Percentiles rank a stretch among this genome's conserved stretches.
phyloP scores from a whole-genome alignment of 2,329 filamentous ascomycete genomes.

The Ophiostoma fasciatum region DNA sequence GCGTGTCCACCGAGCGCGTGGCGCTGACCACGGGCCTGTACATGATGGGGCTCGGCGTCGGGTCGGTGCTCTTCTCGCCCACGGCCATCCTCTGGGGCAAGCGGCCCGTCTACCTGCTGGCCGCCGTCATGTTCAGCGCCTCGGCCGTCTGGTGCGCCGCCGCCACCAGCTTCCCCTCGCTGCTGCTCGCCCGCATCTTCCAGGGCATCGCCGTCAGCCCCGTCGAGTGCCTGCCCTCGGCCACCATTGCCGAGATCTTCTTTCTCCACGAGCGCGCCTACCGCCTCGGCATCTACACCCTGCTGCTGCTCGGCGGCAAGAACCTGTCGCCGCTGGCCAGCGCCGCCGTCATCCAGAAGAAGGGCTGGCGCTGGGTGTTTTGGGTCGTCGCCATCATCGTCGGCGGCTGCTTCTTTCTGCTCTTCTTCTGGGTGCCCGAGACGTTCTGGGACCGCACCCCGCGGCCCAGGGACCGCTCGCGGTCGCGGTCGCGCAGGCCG shows the following conservation, averaged over 20 bases:
- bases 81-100: constrained; percentile 88
- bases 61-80: constrained; percentile 70
- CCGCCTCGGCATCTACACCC: constrained; percentile 81
- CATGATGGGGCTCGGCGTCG: constrained; percentile 85
- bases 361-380: constrained; percentile 85
- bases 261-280: constrained; percentile 90
- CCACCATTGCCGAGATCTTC: constrained; percentile 91
- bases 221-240: constrained; percentile 82
- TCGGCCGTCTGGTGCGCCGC: constrained; percentile 73
- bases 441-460: constrained; percentile 91
- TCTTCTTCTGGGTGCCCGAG: constrained; percentile 88
- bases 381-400: constrained; percentile 77
- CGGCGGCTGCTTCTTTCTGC: constrained; percentile 49
- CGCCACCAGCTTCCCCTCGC: constrained; percentile 66
- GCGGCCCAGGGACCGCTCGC: constrained; percentile 15
- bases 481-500: neutral
- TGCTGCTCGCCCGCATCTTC: constrained; percentile 70
- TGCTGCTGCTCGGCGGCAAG: constrained; percentile 79
- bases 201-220: constrained; percentile 81
- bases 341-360: constrained; percentile 62
- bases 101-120: constrained; percentile 71
- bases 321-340: constrained; percentile 80
- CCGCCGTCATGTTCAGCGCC: constrained; percentile 60
- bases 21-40: constrained; percentile 82
- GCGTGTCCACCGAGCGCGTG: constrained; percentile 55